phyloP scores from a whole-genome alignment of 176 grass and related monocot genomes.

The Dendrocalamus sinicus region DNA sequence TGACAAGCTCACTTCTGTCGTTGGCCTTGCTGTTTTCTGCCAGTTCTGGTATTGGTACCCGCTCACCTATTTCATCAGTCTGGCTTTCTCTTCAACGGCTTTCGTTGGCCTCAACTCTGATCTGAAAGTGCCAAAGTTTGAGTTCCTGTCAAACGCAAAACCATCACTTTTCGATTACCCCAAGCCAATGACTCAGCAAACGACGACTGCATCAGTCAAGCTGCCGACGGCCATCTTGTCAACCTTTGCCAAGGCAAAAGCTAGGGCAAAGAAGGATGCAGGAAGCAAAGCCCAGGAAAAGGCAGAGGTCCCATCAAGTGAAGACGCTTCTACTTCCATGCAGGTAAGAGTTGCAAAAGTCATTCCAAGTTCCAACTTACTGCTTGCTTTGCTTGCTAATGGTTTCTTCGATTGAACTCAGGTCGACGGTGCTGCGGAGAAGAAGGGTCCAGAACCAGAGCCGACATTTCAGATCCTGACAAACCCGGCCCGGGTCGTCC shows the following conservation, averaged over 20 bases:
- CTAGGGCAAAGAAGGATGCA: constrained; percentile 75
- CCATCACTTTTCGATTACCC: constrained; percentile 77
- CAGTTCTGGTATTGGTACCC: constrained; percentile 99
- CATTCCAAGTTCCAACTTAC: background rate
- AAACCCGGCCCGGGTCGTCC: constrained; percentile 75
- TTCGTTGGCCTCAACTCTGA: constrained; percentile 87
- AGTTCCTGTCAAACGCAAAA: constrained; percentile 76
- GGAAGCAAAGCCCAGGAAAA: constrained; percentile 71
- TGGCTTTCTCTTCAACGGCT: constrained; percentile 77
- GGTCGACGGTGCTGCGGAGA: constrained; percentile 64
- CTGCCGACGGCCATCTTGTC: constrained; percentile 72
- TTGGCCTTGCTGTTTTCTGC: constrained; percentile 83
- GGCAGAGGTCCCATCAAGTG: constrained; percentile 30
- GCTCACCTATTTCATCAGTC: constrained; percentile 81
- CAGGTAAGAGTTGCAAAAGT: constrained; percentile 51
- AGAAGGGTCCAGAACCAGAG: constrained; percentile 62
- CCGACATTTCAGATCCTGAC: constrained; percentile 60
- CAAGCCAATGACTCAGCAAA: constrained; percentile 61
- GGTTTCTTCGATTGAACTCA: constrained; percentile 7
- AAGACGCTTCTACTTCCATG: constrained; percentile 49
- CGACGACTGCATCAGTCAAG: constrained; percentile 58
- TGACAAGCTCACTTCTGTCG: constrained; percentile 75
- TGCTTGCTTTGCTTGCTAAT: background rate
- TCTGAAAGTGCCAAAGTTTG: constrained; percentile 86
- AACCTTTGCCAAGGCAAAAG: constrained; percentile 75